Evolutionary conservation across 1,284 basidiomycete genomes (phyloP).

Genomic region (Fomes fomentarius): DNA sequence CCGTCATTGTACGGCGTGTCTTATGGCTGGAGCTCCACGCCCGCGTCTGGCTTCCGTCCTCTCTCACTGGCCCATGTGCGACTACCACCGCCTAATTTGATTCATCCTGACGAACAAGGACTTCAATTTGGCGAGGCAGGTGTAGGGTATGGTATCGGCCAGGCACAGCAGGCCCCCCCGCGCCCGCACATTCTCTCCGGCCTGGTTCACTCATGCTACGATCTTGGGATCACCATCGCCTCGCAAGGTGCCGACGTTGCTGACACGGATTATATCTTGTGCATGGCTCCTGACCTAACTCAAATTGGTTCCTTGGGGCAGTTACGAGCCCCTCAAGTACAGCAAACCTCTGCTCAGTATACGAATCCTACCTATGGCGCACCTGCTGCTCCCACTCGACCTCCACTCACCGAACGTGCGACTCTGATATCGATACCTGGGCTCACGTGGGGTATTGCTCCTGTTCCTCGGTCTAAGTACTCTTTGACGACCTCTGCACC

Average conservation of each 20-base stretch:
- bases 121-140: slow-evolving; percentile 47
- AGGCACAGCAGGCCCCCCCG: slow-evolving; percentile 43
- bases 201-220: slow-evolving; percentile 63
- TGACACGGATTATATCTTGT: slow-evolving; percentile 75
- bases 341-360: slow-evolving; percentile 43
- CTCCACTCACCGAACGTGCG: slow-evolving; percentile 75
- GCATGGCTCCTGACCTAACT: slow-evolving; percentile 78
- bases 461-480: slow-evolving; percentile 45
- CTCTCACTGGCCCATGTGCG: slow-evolving; percentile 78
- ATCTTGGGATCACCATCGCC: slow-evolving; percentile 65
- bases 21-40: slow-evolving; percentile 48
- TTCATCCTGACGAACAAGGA: slow-evolving; percentile 74
- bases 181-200: slow-evolving; percentile 59
- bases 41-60: slow-evolving; percentile 44
- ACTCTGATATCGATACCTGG: slow-evolving; percentile 79
- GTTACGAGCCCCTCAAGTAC: slow-evolving; percentile 44
- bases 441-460: slow-evolving; percentile 81
- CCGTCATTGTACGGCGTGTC: slow-evolving; percentile 43
- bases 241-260: slow-evolving; percentile 74
- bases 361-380: slow-evolving; percentile 41
- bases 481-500: slow-evolving; percentile 35
- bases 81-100: slow-evolving; percentile 74
- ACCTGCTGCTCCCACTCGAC: slow-evolving; percentile 49
- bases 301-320: slow-evolving; percentile 68
- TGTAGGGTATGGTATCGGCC: slow-evolving; percentile 48